Evolutionary conservation across 1,284 basidiomycete genomes (phyloP).

Genomic region (Trichosporon sp.): DNA sequence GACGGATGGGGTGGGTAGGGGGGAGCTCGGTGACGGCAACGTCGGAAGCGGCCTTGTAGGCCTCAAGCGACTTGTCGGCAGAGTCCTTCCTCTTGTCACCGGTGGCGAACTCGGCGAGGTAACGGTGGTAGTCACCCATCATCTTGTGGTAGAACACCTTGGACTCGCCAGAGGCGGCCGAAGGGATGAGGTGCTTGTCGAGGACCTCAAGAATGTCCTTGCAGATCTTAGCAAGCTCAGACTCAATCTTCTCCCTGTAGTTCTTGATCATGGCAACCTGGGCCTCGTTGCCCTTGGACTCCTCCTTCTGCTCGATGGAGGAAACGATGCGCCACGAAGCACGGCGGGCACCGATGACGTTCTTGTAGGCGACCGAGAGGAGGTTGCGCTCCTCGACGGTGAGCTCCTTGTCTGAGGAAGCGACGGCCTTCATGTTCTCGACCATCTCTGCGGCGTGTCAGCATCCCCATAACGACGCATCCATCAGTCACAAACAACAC

Average conservation of each 20-base stretch:
- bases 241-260: constrained; percentile 98
- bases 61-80: constrained; percentile 97
- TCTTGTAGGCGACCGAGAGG: constrained; percentile 99
- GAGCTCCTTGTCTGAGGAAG: constrained; percentile 93
- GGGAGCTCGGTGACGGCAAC: constrained; percentile 97
- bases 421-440: constrained; percentile 97
- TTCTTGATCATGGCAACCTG: constrained; percentile 99
- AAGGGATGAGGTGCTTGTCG: constrained; percentile 98
- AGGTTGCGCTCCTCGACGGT: constrained; percentile 99
- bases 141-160: constrained; percentile 99
- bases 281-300: constrained; percentile 96
- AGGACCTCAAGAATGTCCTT: constrained; percentile 98
- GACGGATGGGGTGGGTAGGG: constrained; percentile 98
- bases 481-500: constrained; percentile 31
- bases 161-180: constrained; percentile 94
- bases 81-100: constrained; percentile 98
- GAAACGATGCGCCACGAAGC: constrained; percentile 99
- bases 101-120: constrained; percentile 98
- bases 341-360: constrained; percentile 98
- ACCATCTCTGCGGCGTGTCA: constrained; percentile 73
- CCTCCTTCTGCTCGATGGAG: constrained; percentile 99
- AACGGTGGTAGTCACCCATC: constrained; percentile 99
- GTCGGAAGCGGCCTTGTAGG: constrained; percentile 98
- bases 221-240: constrained; percentile 97
- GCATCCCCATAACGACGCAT: neutral